phyloP scores from a whole-genome alignment of 2,329 filamentous ascomycete genomes.

The Moelleriella libera region DNA sequence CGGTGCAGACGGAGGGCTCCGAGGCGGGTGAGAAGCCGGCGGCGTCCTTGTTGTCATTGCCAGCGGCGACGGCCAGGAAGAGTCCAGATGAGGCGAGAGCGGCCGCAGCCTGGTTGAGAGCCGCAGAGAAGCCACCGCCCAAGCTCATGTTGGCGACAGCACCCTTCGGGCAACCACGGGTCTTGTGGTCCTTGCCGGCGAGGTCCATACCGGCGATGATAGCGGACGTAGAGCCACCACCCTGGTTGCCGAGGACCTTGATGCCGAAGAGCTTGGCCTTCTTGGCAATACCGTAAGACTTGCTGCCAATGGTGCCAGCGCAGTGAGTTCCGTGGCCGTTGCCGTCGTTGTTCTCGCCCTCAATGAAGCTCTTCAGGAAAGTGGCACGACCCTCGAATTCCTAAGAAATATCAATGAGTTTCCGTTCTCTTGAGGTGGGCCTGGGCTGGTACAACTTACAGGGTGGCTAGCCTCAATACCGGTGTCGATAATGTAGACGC shows the following conservation, averaged over 20 bases:
- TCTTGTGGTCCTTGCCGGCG: conserved; percentile 21
- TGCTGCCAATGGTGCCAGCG: conserved; percentile 18
- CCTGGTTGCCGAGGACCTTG: conserved; percentile 27
- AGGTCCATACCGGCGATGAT: conserved; percentile 32
- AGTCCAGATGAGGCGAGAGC: conserved; percentile 29
- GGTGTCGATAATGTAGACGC: conserved; percentile 31
- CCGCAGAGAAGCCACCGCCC: conserved; percentile 28
- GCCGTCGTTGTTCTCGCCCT: conserved; percentile 11
- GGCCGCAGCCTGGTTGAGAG: conserved; percentile 36
- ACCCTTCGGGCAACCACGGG: conserved; percentile 24
- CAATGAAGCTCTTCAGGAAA: conserved; percentile 14
- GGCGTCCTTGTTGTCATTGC: conserved; percentile 33
- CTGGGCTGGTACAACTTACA: conserved; percentile 11
- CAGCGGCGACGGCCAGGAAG: conserved; percentile 41
- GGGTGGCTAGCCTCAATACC: conserved; percentile 24
- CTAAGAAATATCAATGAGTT: conserved; percentile 2
- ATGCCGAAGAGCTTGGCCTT: conserved; percentile 26
- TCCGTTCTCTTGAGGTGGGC: no score
- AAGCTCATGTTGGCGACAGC: conserved; percentile 44
- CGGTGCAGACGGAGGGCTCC: conserved; percentile 33
- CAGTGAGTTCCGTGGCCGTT: conserved; percentile 28
- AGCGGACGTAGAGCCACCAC: conserved; percentile 19
- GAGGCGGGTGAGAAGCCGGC: conserved; percentile 31
- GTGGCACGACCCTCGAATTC: conserved; percentile 21
- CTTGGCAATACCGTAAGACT: conserved; percentile 25